Evolutionary conservation across 805 yeast species (phyloP).

Genomic region (Candida awuae): DNA sequence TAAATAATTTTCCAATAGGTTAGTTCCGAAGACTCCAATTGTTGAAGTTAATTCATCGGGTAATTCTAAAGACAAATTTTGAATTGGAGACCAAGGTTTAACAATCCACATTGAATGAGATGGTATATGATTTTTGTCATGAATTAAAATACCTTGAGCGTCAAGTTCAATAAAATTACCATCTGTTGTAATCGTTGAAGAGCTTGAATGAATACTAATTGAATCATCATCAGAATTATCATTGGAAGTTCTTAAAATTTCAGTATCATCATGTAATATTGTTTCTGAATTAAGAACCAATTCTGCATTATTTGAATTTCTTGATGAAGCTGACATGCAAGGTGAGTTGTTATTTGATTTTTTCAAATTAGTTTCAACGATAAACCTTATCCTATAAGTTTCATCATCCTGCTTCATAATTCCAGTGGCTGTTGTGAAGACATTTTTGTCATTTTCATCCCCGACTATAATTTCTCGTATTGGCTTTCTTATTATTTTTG

Average conservation of each 20-base stretch:
- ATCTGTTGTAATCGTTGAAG: slow-evolving; percentile 41
- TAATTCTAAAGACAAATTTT: slow-evolving; percentile 54
- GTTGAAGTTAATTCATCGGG: slow-evolving; percentile 64
- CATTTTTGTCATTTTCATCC: slow-evolving; percentile 50
- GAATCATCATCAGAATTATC: slow-evolving; percentile 20
- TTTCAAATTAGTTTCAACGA: slow-evolving; percentile 33
- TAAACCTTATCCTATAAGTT: slow-evolving; percentile 69
- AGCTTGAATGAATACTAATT: slow-evolving; percentile 21
- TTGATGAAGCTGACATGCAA: neutral
- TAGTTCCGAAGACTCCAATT: slow-evolving; percentile 80
- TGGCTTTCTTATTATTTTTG: slow-evolving; percentile 47
- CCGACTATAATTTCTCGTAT: slow-evolving; percentile 63
- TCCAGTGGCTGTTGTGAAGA: slow-evolving; percentile 62
- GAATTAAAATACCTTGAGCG: slow-evolving; percentile 87
- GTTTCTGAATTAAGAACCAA: neutral
- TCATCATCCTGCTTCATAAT: slow-evolving; percentile 67
- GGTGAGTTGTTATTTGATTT: neutral
- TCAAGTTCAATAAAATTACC: slow-evolving; percentile 68
- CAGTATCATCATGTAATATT: slow-evolving; percentile 16
- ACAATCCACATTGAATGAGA: slow-evolving; percentile 91
- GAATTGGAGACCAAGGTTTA: slow-evolving; percentile 62
- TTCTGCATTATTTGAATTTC: neutral
- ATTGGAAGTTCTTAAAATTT: slow-evolving; percentile 4
- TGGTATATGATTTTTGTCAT: slow-evolving; percentile 51
- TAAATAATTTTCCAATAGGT: slow-evolving; percentile 70